Percentiles rank a stretch among this genome's conserved stretches.
Evolutionary conservation across 345 rosid genomes (phyloP).

Genomic region (Boechera retrofracta): DNA sequence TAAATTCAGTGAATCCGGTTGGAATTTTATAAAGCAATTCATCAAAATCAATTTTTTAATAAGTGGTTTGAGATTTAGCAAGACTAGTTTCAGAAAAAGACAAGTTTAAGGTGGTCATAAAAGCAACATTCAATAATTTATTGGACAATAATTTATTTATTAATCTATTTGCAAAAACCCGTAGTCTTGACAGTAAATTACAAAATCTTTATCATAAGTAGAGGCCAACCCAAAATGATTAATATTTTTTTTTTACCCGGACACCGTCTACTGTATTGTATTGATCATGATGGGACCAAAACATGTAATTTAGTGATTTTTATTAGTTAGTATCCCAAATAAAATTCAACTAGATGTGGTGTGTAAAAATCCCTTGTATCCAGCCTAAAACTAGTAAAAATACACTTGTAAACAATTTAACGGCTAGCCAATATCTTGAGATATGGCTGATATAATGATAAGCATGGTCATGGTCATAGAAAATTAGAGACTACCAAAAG

Average conservation of each 20-base stretch:
- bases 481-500: neutral
- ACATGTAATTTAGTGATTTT: neutral
- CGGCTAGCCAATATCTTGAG: neutral
- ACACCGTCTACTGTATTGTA: neutral
- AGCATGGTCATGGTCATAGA: neutral
- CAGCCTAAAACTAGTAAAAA: neutral
- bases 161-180: neutral
- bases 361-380: neutral
- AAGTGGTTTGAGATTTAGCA: neutral
- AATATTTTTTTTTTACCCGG: too few relatives aligned
- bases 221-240: neutral
- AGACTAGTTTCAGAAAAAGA: conserved; percentile 1
- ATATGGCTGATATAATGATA: conserved; percentile 11
- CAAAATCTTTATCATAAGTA: neutral
- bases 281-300: neutral
- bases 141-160: neutral
- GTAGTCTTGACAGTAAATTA: too few relatives aligned
- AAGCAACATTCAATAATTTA: neutral
- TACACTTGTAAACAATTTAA: neutral
- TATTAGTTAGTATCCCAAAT: neutral
- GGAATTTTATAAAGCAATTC: neutral
- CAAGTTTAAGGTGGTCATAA: neutral
- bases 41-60: neutral
- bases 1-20: neutral
- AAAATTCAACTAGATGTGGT: neutral